Evolutionary conservation across 768 basidiomycete species (phyloP), one percentile per base, ranked within the genome.

Genomic region (Cystoderma amianthinum): DNA sequence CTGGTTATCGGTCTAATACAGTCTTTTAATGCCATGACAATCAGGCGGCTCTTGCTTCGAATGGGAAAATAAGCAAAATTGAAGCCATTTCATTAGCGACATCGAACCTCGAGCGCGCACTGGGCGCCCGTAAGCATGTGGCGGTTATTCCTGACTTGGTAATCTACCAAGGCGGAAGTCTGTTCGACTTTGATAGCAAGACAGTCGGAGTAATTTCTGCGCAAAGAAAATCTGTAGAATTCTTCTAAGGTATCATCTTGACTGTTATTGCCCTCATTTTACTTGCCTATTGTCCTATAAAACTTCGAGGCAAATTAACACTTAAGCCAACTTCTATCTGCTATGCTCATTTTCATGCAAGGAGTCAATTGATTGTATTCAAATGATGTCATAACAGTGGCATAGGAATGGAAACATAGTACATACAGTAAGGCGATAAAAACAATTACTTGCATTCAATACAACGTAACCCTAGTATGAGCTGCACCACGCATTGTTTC

Each of bases 151-250:
- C 52, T 2, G 72, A 76, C 39, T 42, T 68, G 32, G 70, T 76
- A 2, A 65, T 61, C 0, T 68, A 65, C 15, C 48, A 51, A 21
- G 64, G 67, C 25, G 71, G 70, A 9, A 55, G 53, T 5, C 25
- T 67, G 38, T 59, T 73, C 35, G 64, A 66, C 35, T 65, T 74
- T 28, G 62, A 65, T 39, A 67, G 72, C 17, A 72, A 66, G 50
- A 65, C 69, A 13, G 59, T 65, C 16, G 69, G 63, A 4, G 57
- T 76, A 17, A 53, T 63, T 5, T 78, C 69, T 5, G 48, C 46
- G 28, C 49, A 52, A 10, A 55, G 62, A n/a, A 44, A 49, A 3
- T 51, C 52, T 3, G 58, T 64, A 6, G 71, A 72, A 23, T 38
- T 70, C 3, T 64, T 73, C 32, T 58, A 36, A 51, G 34, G 7